A percentile compares a stretch with the other conserved stretches of the same genome.
These are phyloP conservation scores for Phaffia australis DNA, from an alignment of 768 basidiomycete genomes.

Conservation along the genomic window DNA sequence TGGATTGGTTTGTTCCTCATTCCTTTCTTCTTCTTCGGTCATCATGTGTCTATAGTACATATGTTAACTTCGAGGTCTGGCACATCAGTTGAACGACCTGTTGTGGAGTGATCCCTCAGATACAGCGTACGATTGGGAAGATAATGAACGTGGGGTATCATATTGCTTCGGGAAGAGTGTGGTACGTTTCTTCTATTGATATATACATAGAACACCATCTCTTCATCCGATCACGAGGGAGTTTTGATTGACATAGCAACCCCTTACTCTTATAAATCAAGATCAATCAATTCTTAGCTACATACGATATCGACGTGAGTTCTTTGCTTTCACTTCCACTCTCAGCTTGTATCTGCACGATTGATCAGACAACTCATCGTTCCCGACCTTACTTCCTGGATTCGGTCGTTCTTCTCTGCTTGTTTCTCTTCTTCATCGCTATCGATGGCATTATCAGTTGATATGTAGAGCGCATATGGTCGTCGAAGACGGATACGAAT, in stretches of 20 bases:
- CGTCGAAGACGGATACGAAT: slow-evolving; percentile 92
- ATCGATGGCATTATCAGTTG: slow-evolving; percentile 37
- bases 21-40: not conserved
- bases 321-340: too few species aligned
- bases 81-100: slow-evolving; percentile 65
- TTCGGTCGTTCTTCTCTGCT: too few species aligned
- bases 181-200: slow-evolving; percentile 12
- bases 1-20: slow-evolving; percentile 46
- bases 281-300: slow-evolving; percentile 80
- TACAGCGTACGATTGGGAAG: slow-evolving; percentile 96
- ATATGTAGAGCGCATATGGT: slow-evolving; percentile 99
- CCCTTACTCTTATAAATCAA: not conserved
- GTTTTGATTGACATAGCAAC: not conserved
- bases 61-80: not conserved
- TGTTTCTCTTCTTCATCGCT: too few species aligned
- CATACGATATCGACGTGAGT: slow-evolving; percentile 32
- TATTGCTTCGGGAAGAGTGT: slow-evolving; percentile 98
- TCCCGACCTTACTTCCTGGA: too few species aligned
- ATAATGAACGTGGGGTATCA: slow-evolving; percentile 96
- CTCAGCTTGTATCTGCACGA: too few species aligned
- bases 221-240: not conserved
- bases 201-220: not conserved
- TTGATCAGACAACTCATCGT: too few species aligned
- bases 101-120: slow-evolving; percentile 98
- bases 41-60: not conserved